These are phyloP conservation scores for Psilocybe cubensis DNA, from an alignment of 768 basidiomycete species.

Conservation along the genomic window DNA sequence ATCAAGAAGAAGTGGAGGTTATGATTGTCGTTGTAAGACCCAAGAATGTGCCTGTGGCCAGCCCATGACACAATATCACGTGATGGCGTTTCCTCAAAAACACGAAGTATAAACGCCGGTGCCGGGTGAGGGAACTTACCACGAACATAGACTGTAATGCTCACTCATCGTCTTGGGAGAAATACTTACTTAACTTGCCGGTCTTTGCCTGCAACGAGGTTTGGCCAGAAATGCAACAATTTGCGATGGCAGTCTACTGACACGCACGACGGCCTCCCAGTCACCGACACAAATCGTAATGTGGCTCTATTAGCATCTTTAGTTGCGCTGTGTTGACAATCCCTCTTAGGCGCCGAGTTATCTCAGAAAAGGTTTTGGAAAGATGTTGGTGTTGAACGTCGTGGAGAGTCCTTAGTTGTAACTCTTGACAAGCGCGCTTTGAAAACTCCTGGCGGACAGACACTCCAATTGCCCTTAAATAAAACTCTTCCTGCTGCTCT, in stretches of 20 bases:
- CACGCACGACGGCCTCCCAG: slow-evolving; percentile 43
- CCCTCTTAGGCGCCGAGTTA: slow-evolving; percentile 73
- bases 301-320: slow-evolving; percentile 4
- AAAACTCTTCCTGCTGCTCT: slow-evolving; percentile 79
- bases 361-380: slow-evolving; percentile 95
- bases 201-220: background rate
- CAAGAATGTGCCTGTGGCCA: background rate
- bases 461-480: slow-evolving; percentile 67
- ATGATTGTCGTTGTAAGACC: background rate
- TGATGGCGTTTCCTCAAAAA: slow-evolving; percentile 17
- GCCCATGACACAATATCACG: slow-evolving; percentile 19
- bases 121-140: background rate
- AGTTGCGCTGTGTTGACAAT: background rate
- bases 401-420: slow-evolving; percentile 55
- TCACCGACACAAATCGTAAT: slow-evolving; percentile 71
- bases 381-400: slow-evolving; percentile 74
- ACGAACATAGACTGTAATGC: slow-evolving; percentile 20
- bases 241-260: slow-evolving; percentile 30
- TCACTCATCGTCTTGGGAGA: slow-evolving; percentile 21
- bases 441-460: slow-evolving; percentile 87
- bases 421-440: slow-evolving; percentile 84
- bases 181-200: slow-evolving; percentile 6
- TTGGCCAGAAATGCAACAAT: background rate
- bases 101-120: background rate
- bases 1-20: background rate